Evolutionary conservation across 306 rosid species (phyloP).

Genomic region (Glycine tomentella): DNA sequence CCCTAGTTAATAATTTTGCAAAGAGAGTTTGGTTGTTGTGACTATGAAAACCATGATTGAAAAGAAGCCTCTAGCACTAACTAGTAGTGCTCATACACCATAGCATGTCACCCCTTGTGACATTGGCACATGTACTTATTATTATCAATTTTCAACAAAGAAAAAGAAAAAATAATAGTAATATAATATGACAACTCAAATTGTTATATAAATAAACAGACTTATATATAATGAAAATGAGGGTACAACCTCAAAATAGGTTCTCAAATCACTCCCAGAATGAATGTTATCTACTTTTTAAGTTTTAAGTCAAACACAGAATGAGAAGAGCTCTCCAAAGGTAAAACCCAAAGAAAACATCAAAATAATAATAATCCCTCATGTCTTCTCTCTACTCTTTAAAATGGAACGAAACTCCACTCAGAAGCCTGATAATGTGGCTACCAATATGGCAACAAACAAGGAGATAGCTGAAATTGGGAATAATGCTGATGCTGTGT

Average conservation of each 20-base stretch:
- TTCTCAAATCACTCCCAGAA: conserved; percentile 44
- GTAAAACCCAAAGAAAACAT: conserved; percentile 39
- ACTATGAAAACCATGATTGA: conserved; percentile 12
- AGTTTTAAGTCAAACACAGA: conserved; percentile 40
- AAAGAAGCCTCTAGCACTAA: neutral
- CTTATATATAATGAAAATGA: conserved; percentile 31
- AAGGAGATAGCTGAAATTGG: conserved; percentile 50
- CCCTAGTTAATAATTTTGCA: conserved; percentile 9
- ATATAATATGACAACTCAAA: conserved; percentile 2
- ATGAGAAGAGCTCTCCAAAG: conserved; percentile 23
- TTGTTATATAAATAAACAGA: neutral
- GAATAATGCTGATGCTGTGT: conserved; percentile 45
- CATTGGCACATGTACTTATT: neutral
- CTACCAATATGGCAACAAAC: conserved; percentile 40
- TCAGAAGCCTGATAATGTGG: conserved; percentile 47
- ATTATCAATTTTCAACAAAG: neutral
- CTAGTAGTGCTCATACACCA: conserved; percentile 11
- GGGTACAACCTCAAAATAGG: conserved; percentile 43
- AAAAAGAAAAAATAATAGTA: neutral
- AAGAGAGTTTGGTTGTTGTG: conserved; percentile 16
- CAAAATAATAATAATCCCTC: conserved; percentile 42
- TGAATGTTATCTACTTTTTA: conserved; percentile 47
- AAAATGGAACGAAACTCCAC: neutral
- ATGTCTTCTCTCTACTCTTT: neutral
- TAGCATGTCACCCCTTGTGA: neutral